Evolutionary conservation across 768 basidiomycete species (phyloP).

Genomic region (Leucosporidium yakuticum): DNA sequence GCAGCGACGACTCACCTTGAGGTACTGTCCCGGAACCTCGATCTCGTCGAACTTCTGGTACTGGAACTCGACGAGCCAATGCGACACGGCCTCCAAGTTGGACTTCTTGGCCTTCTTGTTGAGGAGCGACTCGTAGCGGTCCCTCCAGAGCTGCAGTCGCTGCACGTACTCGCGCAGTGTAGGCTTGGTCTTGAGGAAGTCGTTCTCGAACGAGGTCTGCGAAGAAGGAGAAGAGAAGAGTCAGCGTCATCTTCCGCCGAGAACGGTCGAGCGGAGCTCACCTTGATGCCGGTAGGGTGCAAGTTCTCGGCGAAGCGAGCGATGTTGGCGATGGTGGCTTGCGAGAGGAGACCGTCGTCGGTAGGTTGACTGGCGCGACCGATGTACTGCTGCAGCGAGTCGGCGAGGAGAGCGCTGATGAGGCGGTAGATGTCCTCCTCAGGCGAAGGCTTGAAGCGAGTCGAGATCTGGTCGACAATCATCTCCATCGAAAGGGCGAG

Average conservation of each 20-base stretch:
- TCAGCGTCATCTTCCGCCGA: not conserved
- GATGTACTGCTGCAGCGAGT: constrained; percentile 61
- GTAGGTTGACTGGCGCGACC: constrained; percentile 40
- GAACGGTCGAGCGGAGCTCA: constrained; percentile 5
- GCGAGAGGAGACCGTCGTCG: constrained; percentile 45
- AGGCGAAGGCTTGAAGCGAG: constrained; percentile 75
- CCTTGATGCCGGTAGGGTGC: constrained; percentile 40
- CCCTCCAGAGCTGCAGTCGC: constrained; percentile 85
- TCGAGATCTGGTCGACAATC: constrained; percentile 87
- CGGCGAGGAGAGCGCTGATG: constrained; percentile 76
- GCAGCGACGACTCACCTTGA: constrained; percentile 56
- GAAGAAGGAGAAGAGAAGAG: not conserved
- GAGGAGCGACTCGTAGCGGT: constrained; percentile 75
- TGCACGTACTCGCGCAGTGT: constrained; percentile 79
- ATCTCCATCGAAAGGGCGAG: constrained; percentile 93
- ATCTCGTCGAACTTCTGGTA: constrained; percentile 96
- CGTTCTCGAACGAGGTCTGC: constrained; percentile 83
- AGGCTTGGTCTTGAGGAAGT: constrained; percentile 74
- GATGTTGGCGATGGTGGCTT: constrained; percentile 44
- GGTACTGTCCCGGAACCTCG: constrained; percentile 97
- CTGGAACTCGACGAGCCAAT: constrained; percentile 95
- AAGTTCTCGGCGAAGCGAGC: constrained; percentile 45
- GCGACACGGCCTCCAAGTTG: constrained; percentile 75
- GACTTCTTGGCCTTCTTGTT: constrained; percentile 67
- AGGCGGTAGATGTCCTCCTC: constrained; percentile 95